Base-by-base conservation (phyloP, 768 basidiomycete species). In the Kwoniella bestiolae region DNA sequence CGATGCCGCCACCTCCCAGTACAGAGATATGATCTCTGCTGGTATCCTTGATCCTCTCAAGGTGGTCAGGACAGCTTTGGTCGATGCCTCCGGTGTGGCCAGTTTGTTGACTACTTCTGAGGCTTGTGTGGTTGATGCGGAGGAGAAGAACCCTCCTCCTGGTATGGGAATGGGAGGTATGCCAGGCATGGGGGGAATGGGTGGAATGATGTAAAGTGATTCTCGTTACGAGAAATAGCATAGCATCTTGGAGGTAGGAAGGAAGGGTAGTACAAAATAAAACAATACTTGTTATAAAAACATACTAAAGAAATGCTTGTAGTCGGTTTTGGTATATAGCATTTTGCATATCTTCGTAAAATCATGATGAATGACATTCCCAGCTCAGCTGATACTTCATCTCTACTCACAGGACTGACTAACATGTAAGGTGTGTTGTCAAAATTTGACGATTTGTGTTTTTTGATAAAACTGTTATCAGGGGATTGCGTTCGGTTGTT, bases 11-110 rank as follows among this genome's bases (percentile, higher is more conserved):
- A 90, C 89, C 83, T 92, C 91, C 68, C 90, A 94, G 83, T 97
- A 92, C 77, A 88, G 90, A 49, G 92, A 98, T 82, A 94, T 98
- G 93, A 90, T 97, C 83, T 85, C 89, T 81, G 85, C 87, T 29
- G 95, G 95, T 76, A 96, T 98, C 72, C 89, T 97, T 49, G 95
- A 98, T 83, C 94, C 94, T 1, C 84, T 94, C 66, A 95, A 95
- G 87, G 95, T 98, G 56, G 94, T 96, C 56, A 84, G 92, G 74
- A 95, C 93, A 2, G 93, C 93, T 1, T 85, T 97, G 29, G 88
- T 94, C 1, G 94, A 98, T 79, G 94, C 95, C 0, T 76, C 86
- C 25, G 94, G 95, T 77, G 94, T 97, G n/a, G 92, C 94, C 3
- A 90, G 88, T 68, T 83, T 98, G 81, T 83, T 97, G 82, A 93